These are phyloP conservation scores for Hypoxylon fragiforme DNA, from an alignment of 495 filamentous ascomycete genomes.

Conservation along the genomic window DNA sequence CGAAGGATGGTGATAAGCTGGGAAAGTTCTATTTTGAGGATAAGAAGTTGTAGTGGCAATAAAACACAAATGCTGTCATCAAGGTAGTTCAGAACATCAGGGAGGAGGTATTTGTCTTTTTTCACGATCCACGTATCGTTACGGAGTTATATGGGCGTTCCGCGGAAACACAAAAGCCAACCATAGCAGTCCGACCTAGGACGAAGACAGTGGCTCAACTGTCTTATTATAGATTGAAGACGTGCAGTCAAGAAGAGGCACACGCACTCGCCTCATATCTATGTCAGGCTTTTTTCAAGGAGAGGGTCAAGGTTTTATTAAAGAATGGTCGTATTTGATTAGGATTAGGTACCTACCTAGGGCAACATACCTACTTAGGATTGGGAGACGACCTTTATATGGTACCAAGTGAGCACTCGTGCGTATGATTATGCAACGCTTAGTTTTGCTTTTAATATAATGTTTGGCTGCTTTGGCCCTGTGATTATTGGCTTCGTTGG, in stretches of 20 bases:
- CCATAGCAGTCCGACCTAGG: slow-evolving; percentile 1
- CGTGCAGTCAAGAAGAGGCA: background rate
- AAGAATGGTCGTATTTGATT: too few relatives aligned
- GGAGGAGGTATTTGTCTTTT: background rate
- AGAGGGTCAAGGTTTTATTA: background rate
- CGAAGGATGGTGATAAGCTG: slow-evolving; percentile 45
- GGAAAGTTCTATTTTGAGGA: slow-evolving; percentile 61
- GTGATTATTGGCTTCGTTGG: background rate
- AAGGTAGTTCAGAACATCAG: background rate
- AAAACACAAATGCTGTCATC: background rate
- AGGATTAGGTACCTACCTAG: slow-evolving; percentile 3
- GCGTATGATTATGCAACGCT: background rate
- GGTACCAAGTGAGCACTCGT: background rate
- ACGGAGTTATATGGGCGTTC: slow-evolving; percentile 25
- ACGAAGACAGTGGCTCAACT: slow-evolving; percentile 2
- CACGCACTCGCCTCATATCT: background rate
- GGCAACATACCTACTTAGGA: too few relatives aligned
- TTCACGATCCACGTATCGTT: background rate
- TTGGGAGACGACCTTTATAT: too few relatives aligned
- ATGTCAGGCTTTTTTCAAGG: background rate
- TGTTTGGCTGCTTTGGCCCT: background rate
- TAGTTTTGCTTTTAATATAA: slow-evolving; percentile 13
- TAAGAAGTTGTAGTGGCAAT: slow-evolving; percentile 37
- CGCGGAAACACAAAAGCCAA: slow-evolving; percentile 11
- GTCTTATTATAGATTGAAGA: background rate